Conservation (phyloP, 225 moss, liverwort and hornwort species). For the Marchantia polymorpha region DNA sequence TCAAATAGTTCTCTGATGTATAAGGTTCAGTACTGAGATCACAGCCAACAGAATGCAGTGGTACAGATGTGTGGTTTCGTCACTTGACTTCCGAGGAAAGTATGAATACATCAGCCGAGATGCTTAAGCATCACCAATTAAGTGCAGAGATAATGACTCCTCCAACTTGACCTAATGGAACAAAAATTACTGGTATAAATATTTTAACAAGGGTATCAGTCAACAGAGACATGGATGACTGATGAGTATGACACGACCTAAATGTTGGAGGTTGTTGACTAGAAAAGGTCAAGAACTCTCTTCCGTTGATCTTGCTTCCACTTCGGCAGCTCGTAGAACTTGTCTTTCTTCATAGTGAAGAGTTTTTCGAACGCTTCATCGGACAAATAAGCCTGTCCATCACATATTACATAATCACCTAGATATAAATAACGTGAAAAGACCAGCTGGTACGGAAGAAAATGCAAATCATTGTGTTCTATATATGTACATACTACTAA, state of each 20-base stretch:
- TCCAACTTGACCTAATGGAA: slow-evolving; percentile 22
- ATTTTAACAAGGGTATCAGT: slow-evolving; percentile 14
- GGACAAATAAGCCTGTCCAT: slow-evolving; percentile 71
- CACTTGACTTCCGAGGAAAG: slow-evolving; percentile 15
- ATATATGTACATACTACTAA: too few species aligned
- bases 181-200: slow-evolving; percentile 16
- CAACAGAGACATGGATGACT: neutral
- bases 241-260: slow-evolving; percentile 17
- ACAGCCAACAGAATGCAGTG: slow-evolving; percentile 15
- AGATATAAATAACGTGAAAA: too few species aligned
- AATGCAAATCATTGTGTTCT: too few species aligned
- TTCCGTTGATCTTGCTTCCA: slow-evolving; percentile 98
- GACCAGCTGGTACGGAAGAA: too few species aligned
- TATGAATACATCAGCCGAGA: slow-evolving; percentile 24
- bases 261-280: slow-evolving; percentile 11
- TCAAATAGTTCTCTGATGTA: slow-evolving; percentile 10
- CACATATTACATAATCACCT: neutral
- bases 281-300: slow-evolving; percentile 73
- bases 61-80: slow-evolving; percentile 12
- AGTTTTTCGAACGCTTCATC: slow-evolving; percentile 78
- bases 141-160: slow-evolving; percentile 1
- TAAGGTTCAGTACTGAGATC: slow-evolving; percentile 18
- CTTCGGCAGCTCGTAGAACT: slow-evolving; percentile 84
- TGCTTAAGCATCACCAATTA: slow-evolving; percentile 22
- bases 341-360: slow-evolving; percentile 61